Evolutionary conservation across 805 yeast species (phyloP), one percentile per base, ranked within the genome.

Genomic region (Saturnispora sekii): DNA sequence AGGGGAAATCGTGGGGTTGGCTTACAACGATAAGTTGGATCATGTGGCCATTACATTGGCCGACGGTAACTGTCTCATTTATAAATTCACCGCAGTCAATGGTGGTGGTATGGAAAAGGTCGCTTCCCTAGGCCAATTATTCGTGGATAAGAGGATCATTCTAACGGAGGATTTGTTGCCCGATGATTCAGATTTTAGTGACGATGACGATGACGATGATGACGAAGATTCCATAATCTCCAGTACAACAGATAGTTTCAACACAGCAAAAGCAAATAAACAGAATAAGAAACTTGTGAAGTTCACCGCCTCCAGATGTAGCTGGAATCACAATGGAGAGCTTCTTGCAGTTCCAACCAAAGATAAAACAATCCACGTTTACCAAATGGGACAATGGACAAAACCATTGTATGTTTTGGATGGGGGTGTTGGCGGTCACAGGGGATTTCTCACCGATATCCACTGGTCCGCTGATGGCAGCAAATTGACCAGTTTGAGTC

Each of bases 311-410:
- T 70, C 84, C 0, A 72, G 72, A 35, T 70, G 78, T 2, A 74
- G 73, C 32, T 87, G 95, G 95, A 75, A 78, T 46, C 75, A 82
- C 2, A 68, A 72, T 43, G 95, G 95, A 14, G 74, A 74, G 43
- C 60, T 67, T n/a, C 66, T 87, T 40, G 86, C 88, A 2, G 55
- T 85, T 15, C 88, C 95, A 2, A 66, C 81, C 6, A 64, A 67
- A 32, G 64, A 69, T 16, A 64, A 68, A 38, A 63, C 69, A 2
- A 68, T 81, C 40, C 69, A 68, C 42, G 66, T 76, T 0, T 77
- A 64, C 44, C 60, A 64, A 45, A 60, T 76, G 44, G 53, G 60
- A 17, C 58, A 68, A 46, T 71, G 63, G 44, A 45, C 49, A 2
- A 32, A 43, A 14, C 42, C 53, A 5, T 21, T 32, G 5, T 56